Evolutionary conservation across 495 filamentous ascomycete species (phyloP), one percentile per base, ranked within the genome.

Genomic region (Talaromyces proteolyticus): DNA sequence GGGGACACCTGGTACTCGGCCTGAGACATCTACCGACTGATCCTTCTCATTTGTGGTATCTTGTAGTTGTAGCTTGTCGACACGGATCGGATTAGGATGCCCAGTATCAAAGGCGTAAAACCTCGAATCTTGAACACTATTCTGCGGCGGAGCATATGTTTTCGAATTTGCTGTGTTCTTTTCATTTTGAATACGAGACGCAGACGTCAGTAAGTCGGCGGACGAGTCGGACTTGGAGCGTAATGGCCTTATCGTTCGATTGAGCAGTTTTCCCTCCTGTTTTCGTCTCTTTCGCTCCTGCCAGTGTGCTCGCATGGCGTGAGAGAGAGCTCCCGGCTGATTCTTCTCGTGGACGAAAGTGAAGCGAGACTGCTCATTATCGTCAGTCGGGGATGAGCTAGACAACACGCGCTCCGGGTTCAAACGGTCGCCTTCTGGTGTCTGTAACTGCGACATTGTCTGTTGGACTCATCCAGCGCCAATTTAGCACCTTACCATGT

Each of bases 241-340:
- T 42, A 53, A 51, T 22, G 48, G 50, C 24, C 45, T 20, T 21
- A 44, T 25, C 25, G 20, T 44, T n/a, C 25, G 41, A 24, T 29
- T 34, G 12, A 34, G 21, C 44, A 47, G 3, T 18, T 46, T 58
- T n/a, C 44, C 38, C 45, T 50, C 58, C 11, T 54, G 48, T 20
- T 34, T 60, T 39, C 45, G 56, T 14, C 19, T 36, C 42, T 56
- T 52, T 50, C 61, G 54, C 26, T 53, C 50, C 34, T 51, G 58
- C 61, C 61, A 61, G 49, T 64, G 61, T 21, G 55, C 58, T 4
- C 51, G 48, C 61, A 61, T 64, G 19, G 58, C 56, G 57, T 61
- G 58, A 53, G 52, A 61, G 24, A 58, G 58, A 10, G 56, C 48
- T 45, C 53, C 44, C 26, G 54, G 49, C n/a, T 57, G 53, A 18